Conservation (phyloP, 2,329 filamentous ascomycete species). For the Colletotrichum nymphaeae region DNA sequence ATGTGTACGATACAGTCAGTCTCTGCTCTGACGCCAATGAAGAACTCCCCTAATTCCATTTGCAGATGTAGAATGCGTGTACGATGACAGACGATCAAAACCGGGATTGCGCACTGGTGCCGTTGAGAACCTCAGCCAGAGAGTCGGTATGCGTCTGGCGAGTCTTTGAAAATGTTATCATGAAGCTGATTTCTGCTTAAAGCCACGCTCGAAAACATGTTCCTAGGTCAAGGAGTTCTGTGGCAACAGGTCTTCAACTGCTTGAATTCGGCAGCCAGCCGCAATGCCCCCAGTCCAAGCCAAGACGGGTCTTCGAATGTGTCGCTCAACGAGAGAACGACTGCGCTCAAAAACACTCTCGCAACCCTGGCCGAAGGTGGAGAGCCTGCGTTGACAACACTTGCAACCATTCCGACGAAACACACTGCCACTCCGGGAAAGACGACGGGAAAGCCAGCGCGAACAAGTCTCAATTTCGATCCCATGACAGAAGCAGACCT, state of each 20-base stretch:
- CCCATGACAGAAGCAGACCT: conserved; percentile 6
- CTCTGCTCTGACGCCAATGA: not conserved
- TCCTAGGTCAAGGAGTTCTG: conserved; percentile 49
- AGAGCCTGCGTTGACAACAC: conserved; percentile 4
- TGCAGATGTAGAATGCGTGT: conserved; percentile 44
- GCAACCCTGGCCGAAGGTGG: conserved; percentile 34
- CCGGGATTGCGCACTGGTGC: conserved; percentile 48
- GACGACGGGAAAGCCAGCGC: not conserved
- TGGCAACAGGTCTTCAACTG: conserved; percentile 47
- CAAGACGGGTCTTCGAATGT: not conserved
- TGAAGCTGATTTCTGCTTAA: not conserved
- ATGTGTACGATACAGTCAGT: conserved; percentile 47
- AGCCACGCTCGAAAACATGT: conserved; percentile 50
- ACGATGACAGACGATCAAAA: conserved; percentile 46
- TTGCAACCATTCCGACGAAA: conserved; percentile 4
- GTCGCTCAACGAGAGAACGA: conserved; percentile 37
- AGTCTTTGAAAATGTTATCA: not conserved
- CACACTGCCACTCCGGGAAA: not conserved
- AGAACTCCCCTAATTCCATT: not conserved
- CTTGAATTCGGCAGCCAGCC: conserved; percentile 7
- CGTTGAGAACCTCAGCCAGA: conserved; percentile 47
- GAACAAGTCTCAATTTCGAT: not conserved
- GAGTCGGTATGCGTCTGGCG: conserved; percentile 30
- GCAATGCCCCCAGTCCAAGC: not conserved
- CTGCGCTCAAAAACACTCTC: conserved; percentile 38